Conservation (phyloP, 306 rosid genomes). For the Lathyrus oleraceus region DNA sequence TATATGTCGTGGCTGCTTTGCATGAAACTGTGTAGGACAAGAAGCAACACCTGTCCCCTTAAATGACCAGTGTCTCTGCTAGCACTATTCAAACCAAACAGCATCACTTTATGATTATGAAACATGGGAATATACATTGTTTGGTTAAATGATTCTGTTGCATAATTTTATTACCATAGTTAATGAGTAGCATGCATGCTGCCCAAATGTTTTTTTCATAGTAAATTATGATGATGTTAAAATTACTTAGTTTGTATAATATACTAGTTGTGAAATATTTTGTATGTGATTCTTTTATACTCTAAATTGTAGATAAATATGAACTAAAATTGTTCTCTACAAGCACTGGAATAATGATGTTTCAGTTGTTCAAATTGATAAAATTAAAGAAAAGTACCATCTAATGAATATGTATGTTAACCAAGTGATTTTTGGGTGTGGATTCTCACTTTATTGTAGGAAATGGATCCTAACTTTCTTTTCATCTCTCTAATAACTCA, state of each 20-base stretch:
- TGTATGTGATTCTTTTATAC: background rate
- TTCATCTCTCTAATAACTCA: too few relatives aligned
- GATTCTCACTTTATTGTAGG: too few relatives aligned
- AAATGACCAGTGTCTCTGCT: slow-evolving; percentile 33
- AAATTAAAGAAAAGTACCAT: too few relatives aligned
- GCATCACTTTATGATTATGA: background rate
- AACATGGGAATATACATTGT: background rate
- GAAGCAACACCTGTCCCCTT: slow-evolving; percentile 37
- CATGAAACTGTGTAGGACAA: slow-evolving; percentile 37
- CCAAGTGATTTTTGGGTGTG: background rate
- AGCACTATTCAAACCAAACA: background rate
- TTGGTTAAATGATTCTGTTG: background rate
- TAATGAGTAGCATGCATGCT: background rate
- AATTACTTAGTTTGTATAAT: background rate
- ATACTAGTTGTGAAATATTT: background rate
- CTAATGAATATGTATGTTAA: background rate
- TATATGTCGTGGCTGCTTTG: slow-evolving; percentile 46
- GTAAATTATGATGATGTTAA: background rate
- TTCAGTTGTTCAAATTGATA: background rate
- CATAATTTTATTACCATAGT: background rate
- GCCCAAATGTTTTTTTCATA: background rate
- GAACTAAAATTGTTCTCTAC: background rate
- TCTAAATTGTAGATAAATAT: background rate
- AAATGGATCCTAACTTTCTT: too few relatives aligned
- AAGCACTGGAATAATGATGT: background rate